A percentile compares a stretch with the other conserved stretches of the same genome.
phyloP scores from a whole-genome alignment of 2,329 filamentous ascomycete species.

The Colletotrichum magnum region DNA sequence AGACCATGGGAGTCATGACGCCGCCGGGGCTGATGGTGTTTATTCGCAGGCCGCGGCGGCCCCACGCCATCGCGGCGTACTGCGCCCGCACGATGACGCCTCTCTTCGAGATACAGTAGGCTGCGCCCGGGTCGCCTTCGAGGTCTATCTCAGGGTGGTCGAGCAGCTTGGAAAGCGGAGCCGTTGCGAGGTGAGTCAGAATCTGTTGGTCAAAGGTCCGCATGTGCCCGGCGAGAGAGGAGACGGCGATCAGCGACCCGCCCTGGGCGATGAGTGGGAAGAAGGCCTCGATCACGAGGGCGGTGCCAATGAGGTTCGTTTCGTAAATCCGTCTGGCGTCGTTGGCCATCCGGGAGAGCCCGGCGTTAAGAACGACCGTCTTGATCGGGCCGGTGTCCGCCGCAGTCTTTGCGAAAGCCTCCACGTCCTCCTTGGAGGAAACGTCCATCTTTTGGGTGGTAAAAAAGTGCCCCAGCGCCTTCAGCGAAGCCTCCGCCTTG shows the following conservation, averaged over 20 bases:
- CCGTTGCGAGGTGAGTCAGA: constrained; percentile 23
- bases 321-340: constrained; percentile 13
- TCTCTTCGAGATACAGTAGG: constrained; percentile 20
- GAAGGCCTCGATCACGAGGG: constrained; percentile 18
- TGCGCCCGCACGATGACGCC: constrained; percentile 14
- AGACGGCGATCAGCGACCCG: constrained; percentile 8
- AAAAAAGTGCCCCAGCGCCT: constrained; percentile 4
- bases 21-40: constrained; percentile 26
- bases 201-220: not conserved
- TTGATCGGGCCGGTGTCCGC: not conserved
- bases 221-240: constrained; percentile 26
- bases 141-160: constrained; percentile 6
- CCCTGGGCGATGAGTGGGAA: not conserved
- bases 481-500: constrained; percentile 10
- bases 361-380: constrained; percentile 22
- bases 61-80: constrained; percentile 4
- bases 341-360: constrained; percentile 11
- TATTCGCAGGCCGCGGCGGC: constrained; percentile 13
- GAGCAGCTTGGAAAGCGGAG: not conserved
- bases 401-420: constrained; percentile 7
- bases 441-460: constrained; percentile 7
- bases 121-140: not conserved
- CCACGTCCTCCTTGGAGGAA: not conserved
- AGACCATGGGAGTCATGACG: constrained; percentile 24
- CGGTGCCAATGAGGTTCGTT: constrained; percentile 10